Conservation (phyloP, 768 basidiomycete species). For the Auriscalpium microsporum region DNA sequence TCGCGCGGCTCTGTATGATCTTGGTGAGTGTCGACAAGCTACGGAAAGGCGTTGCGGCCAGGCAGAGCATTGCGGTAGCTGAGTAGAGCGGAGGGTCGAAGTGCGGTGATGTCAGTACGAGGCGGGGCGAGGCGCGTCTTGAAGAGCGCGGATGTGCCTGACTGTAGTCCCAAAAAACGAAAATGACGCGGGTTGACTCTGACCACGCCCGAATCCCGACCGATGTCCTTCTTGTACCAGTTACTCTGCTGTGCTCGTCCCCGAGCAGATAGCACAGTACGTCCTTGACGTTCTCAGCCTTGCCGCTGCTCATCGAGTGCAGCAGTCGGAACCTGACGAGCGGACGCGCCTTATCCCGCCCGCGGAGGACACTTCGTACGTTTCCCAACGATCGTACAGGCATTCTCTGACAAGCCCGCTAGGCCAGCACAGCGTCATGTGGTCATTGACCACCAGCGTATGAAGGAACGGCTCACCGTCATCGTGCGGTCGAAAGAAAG, state of each 20-base stretch:
- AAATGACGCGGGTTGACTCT: too few species aligned
- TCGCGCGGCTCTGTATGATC: too few species aligned
- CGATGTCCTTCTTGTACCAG: background rate
- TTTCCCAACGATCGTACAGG: background rate
- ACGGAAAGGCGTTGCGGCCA: too few species aligned
- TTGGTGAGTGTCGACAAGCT: too few species aligned
- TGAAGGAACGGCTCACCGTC: conserved; percentile 42
- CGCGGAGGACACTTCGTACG: conserved; percentile 21
- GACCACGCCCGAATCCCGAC: background rate
- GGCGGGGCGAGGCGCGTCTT: too few species aligned
- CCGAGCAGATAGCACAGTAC: background rate
- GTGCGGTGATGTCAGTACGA: too few species aligned
- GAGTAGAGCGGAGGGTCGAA: too few species aligned
- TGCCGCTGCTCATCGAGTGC: background rate
- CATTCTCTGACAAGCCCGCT: background rate
- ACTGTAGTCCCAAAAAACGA: background rate
- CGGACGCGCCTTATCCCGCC: conserved; percentile 25
- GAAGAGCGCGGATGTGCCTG: too few species aligned
- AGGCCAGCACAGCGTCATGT: conserved; percentile 9
- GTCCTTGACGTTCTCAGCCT: background rate
- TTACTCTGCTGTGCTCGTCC: background rate
- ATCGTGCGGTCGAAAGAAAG: conserved; percentile 58
- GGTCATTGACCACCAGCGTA: conserved; percentile 37
- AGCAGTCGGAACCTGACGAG: conserved; percentile 23
- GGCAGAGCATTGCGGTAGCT: too few species aligned